Evolutionary conservation across 306 rosid genomes (phyloP), one percentile per base, ranked within the genome.

Genomic region (Cicer pinnatifidum): DNA sequence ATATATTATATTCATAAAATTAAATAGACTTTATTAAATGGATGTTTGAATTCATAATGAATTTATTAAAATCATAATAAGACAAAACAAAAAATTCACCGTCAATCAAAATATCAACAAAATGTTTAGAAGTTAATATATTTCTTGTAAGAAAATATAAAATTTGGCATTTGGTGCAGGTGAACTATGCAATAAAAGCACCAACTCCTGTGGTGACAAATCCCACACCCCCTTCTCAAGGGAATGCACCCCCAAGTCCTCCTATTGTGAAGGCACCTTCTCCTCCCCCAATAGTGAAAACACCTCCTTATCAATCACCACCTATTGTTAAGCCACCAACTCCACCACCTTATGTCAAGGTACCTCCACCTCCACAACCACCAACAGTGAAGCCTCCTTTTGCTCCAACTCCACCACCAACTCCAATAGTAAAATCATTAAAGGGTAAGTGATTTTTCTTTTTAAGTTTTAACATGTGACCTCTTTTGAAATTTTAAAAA

Each of bases 381-480:
- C 83, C 85, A 13, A 11, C n/a, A 17, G 82, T 61, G 6, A 51
- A 69, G 15, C 72, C 79, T 20, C 46, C 79, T 20, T 68, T 78
- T 12, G 16, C 79, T 40, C 80, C 86, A 33, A 5, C 52, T 9
- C 28, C 69, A 9, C 86, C 87, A 45, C 85, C 87, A 60, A 73
- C 63, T 23, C 92, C 88, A 15, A 71, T 84, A 1, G 89, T 89
- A 5, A 89, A 50, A 73, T 87, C 97, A 41, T 72, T 11, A 6
- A 72, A 82, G 68, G 95, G 95, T 89, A 82, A 75, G 67, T 62
- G 15, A 39, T 0, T 13, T 40, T 16, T 23, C 47, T 13, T 38
- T 39, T 38, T 5, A 3, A 28, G 12, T 16, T 35, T 11, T 8
- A 0, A 53, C 9, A 53, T 53, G 11, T 44, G 47, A 23, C 28